Evolutionary conservation across 2,329 filamentous ascomycete species (phyloP).

Genomic region (Colletotrichum coccodes): DNA sequence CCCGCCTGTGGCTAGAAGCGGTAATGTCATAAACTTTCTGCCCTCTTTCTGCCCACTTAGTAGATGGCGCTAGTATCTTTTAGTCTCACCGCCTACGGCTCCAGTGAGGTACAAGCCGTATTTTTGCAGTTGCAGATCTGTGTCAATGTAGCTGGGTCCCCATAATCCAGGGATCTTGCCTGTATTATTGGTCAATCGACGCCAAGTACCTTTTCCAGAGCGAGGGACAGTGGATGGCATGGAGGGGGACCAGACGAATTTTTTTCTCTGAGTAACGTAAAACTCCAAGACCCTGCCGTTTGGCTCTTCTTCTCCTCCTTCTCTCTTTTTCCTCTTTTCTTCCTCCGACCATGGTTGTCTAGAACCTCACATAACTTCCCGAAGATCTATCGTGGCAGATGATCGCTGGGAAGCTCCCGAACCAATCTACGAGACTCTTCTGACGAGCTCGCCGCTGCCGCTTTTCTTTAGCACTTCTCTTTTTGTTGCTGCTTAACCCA

Average conservation of each 20-base stretch:
- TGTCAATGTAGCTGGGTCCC: constrained; percentile 17
- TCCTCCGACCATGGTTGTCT: constrained; percentile 33
- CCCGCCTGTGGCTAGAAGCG: constrained; percentile 28
- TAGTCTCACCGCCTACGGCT: constrained; percentile 14
- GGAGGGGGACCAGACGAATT: constrained; percentile 28
- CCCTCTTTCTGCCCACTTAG: constrained; percentile 17
- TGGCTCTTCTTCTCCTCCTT: constrained; percentile 7
- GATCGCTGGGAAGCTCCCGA: constrained; percentile 36
- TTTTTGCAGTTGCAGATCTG: constrained; percentile 26
- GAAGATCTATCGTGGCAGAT: constrained; percentile 37
- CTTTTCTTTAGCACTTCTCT: constrained; percentile 13
- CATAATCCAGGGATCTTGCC: constrained; percentile 20
- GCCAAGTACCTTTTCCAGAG: neutral
- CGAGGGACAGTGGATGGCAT: constrained; percentile 1
- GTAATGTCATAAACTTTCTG: constrained; percentile 14
- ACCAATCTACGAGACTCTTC: constrained; percentile 30
- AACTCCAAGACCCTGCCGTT: constrained; percentile 30
- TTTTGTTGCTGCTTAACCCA: constrained; percentile 13
- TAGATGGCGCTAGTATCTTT: constrained; percentile 3
- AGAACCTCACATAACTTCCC: constrained; percentile 32
- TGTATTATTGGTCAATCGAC: constrained; percentile 31
- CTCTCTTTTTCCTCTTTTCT: constrained; percentile 30
- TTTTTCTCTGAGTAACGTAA: constrained; percentile 27
- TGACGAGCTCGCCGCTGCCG: constrained; percentile 32
- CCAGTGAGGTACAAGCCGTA: constrained; percentile 8